Base-by-base conservation (phyloP, 1,284 basidiomycete genomes). In the Thecaphora frezii region DNA sequence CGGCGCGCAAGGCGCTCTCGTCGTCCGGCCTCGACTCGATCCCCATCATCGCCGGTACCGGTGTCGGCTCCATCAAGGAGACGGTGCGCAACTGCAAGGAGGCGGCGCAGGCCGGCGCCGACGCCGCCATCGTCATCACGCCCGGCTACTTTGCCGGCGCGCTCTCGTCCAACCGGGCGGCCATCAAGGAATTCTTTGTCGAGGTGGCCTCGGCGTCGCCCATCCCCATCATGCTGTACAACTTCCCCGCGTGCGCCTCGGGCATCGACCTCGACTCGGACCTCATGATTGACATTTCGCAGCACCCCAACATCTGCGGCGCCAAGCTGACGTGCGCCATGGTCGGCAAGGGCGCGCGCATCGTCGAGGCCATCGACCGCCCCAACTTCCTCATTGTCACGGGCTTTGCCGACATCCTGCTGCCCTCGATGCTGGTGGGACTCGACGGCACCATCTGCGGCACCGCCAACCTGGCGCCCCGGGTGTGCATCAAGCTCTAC, bases 251-350 rank as follows among this genome's bases (percentile, higher is more conserved):
- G 71, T 80, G 77, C 80, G 81, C 57, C 3, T 53, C 89, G 0
- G 91, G 91, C 12, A 85, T 91, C 66, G 90, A 96, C 77, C 85
- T 94, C 51, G 88, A 90, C 78, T 91, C 89, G 13, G 89, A 93
- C 78, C 80, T 90, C 41, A 87, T 94, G 71, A 84, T 84, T 19
- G 88, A 91, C 67, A 85, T 94, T 48, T 90, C 90, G 2, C 79
- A 78, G 23, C 91, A 93, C 76, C 89, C 89, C 13, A 92, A 93
- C 81, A 90, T 91, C 71, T 87, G 85, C 73, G 91, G 91, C 28
- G 87, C 92, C 58, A 94, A 80, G 81, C 83, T 93, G 41, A 90
- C 89, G 26, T 93, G 91, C 74, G 90, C 89, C 40, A 89, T 89
- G 64, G 89, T 94, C 57, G 91, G 91, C 51, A 94, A 94, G 81